Evolutionary conservation across 1,284 basidiomycete genomes (phyloP), one percentile per base, ranked within the genome.

Genomic region (Leccinum subrobustum): DNA sequence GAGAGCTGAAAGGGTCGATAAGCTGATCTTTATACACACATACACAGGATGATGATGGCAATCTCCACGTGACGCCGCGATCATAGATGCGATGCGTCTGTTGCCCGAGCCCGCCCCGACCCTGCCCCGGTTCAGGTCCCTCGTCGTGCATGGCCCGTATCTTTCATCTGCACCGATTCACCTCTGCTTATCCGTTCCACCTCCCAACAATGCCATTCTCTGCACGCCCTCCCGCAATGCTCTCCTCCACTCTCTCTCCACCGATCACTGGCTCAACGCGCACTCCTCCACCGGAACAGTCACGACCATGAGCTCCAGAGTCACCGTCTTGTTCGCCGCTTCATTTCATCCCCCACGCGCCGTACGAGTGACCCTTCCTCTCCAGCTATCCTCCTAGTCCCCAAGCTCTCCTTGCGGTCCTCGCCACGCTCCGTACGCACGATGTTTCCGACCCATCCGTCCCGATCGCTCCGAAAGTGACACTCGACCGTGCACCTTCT

Each of bases 371-470:
- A 58, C 59, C 52, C 58, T 65, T 52, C 57, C 57, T 56, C 33
- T 42, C 8, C 65, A 92, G 90, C 64, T 92, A 91, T 71, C 87
- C 89, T 6, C 80, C 83, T 12, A 84, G 81, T 7, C 78, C 84
- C 16, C 75, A 80, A 7, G 88, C 91, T 68, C 75, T 90, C 31
- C 75, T 78, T 6, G 73, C 85, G 14, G 67, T 87, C 6, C 73
- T 92, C 52, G 81, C 85, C 4, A 77, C 81, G 71, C 77, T 88
- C 52, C 79, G 78, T 64, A 72, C 76, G 11, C 66, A 76, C 4
- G 60, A 69, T 18, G 55, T 27, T 25, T 60, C 68, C n/a, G 65
- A 71, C 12, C 61, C 70, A 53, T 56, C 61, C 20, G 57, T 68
- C 59, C 64, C 63, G 52, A 59, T 61, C 29, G 64, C 64, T 64